Conservation (phyloP, 2,329 filamentous ascomycete genomes). For the Colletotrichum magnum region DNA sequence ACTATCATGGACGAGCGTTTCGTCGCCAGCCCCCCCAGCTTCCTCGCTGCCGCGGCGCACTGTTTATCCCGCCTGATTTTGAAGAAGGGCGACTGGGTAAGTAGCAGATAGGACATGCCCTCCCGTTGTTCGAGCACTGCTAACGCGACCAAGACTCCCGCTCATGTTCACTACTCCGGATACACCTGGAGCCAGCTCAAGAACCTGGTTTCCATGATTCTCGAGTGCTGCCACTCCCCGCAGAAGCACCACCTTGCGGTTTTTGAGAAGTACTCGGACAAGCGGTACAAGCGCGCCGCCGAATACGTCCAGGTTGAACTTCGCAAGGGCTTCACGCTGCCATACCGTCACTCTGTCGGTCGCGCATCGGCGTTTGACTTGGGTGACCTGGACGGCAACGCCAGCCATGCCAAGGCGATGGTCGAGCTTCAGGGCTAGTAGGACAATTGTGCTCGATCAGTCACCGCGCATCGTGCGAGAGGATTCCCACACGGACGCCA, state of each 20-base stretch:
- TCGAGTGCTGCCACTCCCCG: constrained; percentile 89
- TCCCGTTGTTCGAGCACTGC: constrained; percentile 37
- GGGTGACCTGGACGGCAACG: constrained; percentile 31
- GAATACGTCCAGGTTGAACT: constrained; percentile 84
- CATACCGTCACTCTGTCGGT: constrained; percentile 58
- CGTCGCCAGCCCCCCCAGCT: constrained; percentile 91
- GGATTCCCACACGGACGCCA: constrained; percentile 10
- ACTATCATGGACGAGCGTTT: constrained; percentile 99
- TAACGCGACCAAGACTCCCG: constrained; percentile 73
- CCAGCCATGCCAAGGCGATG: constrained; percentile 29
- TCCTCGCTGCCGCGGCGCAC: constrained; percentile 90
- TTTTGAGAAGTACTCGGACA: constrained; percentile 92
- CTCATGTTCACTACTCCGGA: constrained; percentile 92
- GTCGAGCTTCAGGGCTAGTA: constrained; percentile 40
- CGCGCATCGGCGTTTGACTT: constrained; percentile 42
- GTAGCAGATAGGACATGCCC: constrained; percentile 51
- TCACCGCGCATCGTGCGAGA: constrained; percentile 21
- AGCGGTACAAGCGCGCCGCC: constrained; percentile 88
- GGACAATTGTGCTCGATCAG: constrained; percentile 35
- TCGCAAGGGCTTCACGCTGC: constrained; percentile 69
- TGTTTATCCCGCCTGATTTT: constrained; percentile 91
- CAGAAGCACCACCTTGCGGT: constrained; percentile 87
- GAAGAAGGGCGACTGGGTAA: constrained; percentile 93
- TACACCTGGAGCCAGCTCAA: constrained; percentile 91
- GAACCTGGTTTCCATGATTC: constrained; percentile 81